phyloP scores from a whole-genome alignment of 1,284 basidiomycete genomes.

The Ceratobasidium sp. region DNA sequence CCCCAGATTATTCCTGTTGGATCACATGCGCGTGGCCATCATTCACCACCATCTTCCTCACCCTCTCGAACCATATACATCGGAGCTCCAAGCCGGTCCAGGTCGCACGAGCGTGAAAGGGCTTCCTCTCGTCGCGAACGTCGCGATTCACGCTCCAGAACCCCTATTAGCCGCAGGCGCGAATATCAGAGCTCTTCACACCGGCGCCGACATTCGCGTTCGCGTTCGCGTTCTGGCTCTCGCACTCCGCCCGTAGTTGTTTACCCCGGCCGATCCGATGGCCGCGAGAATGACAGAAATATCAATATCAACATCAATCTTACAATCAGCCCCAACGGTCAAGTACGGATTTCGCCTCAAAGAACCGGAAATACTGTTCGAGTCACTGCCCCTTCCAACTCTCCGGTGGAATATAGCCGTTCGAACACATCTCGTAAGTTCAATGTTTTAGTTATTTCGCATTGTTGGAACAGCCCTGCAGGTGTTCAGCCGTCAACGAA shows the following conservation, averaged over 20 bases:
- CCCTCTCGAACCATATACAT: neutral
- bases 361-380: neutral
- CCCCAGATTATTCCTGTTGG: neutral
- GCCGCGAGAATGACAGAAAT: neutral
- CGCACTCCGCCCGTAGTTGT: neutral
- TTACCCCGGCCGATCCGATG: neutral
- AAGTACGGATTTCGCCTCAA: neutral
- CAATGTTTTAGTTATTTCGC: neutral
- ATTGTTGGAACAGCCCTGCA: neutral
- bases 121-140: neutral
- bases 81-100: neutral
- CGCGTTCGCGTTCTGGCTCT: neutral
- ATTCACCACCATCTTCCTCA: neutral
- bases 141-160: neutral
- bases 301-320: constrained; percentile 19
- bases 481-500: neutral
- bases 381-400: neutral
- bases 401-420: neutral
- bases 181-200: neutral
- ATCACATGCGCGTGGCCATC: neutral
- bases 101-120: neutral
- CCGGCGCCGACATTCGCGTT: neutral
- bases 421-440: neutral
- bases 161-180: neutral
- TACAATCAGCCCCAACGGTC: constrained; percentile 5